phyloP scores from a whole-genome alignment of 495 filamentous ascomycete genomes.

The Sabuloglossum arenarium region DNA sequence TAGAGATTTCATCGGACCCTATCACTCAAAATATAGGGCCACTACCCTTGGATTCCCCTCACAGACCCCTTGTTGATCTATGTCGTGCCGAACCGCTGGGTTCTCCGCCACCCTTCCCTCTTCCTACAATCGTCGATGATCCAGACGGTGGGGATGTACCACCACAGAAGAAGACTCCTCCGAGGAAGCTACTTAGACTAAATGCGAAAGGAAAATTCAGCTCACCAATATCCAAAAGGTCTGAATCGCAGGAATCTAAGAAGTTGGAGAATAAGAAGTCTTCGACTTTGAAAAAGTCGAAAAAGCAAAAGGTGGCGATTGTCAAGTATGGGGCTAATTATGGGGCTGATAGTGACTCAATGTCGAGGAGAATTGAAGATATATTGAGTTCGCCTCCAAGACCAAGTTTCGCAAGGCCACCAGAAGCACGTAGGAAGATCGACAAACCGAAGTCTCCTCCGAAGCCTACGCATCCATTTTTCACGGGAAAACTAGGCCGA shows the following conservation, averaged over 20 bases:
- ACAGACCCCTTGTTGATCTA: background rate
- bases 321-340: background rate
- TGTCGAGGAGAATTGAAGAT: background rate
- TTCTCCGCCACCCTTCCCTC: background rate
- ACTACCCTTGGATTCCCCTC: background rate
- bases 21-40: background rate
- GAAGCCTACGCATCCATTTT: slow-evolving; percentile 6
- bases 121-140: background rate
- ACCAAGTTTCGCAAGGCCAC: background rate
- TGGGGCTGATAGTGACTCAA: background rate
- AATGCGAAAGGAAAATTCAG: slow-evolving; percentile 4
- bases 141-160: background rate
- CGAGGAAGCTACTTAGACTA: slow-evolving; percentile 2
- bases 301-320: slow-evolving; percentile 1
- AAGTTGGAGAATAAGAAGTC: background rate
- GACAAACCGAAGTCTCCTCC: background rate
- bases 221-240: background rate
- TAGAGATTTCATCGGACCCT: background rate
- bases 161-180: background rate
- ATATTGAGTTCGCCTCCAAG: background rate
- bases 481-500: slow-evolving; percentile 1
- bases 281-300: background rate
- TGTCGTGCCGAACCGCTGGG: background rate
- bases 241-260: background rate
- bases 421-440: background rate